phyloP scores from a whole-genome alignment of 768 basidiomycete genomes.

The Astraeus odoratus region DNA sequence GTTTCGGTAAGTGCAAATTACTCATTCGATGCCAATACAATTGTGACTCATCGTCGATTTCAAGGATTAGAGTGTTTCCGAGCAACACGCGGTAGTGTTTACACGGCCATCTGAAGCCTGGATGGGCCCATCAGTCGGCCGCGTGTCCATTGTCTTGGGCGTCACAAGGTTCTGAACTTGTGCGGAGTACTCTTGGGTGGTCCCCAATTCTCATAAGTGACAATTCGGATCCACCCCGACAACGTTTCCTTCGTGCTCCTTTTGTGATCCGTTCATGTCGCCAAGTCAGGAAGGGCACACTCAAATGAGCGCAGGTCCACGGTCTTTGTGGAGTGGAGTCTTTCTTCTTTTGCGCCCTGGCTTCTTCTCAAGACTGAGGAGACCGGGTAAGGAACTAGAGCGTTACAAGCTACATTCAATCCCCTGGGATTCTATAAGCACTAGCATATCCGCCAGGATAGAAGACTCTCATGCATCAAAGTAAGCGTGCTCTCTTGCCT shows the following conservation, averaged over 20 bases:
- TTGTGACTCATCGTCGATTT: neutral
- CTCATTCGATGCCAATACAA: too few species aligned
- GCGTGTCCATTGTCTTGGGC: neutral
- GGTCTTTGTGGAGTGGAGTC: neutral
- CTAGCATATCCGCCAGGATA: neutral
- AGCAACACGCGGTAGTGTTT: neutral
- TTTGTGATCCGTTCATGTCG: neutral
- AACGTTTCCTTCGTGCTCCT: neutral
- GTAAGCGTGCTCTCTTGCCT: neutral
- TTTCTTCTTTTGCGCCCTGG: too few species aligned
- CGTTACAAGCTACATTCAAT: too few species aligned
- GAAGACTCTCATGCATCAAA: constrained; percentile 1
- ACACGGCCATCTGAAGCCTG: neutral
- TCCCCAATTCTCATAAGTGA: neutral
- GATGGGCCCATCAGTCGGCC: neutral
- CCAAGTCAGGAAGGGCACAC: neutral
- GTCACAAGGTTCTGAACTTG: neutral
- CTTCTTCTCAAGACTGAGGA: too few species aligned
- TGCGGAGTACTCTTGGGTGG: neutral
- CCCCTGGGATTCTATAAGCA: neutral
- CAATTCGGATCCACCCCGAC: neutral
- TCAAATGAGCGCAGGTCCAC: neutral
- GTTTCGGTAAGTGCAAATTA: too few species aligned
- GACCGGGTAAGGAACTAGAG: too few species aligned
- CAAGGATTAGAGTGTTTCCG: neutral